Evolutionary conservation across 352 stramenopile genomes (phyloP).

Genomic region (Phytophthora sp.): DNA sequence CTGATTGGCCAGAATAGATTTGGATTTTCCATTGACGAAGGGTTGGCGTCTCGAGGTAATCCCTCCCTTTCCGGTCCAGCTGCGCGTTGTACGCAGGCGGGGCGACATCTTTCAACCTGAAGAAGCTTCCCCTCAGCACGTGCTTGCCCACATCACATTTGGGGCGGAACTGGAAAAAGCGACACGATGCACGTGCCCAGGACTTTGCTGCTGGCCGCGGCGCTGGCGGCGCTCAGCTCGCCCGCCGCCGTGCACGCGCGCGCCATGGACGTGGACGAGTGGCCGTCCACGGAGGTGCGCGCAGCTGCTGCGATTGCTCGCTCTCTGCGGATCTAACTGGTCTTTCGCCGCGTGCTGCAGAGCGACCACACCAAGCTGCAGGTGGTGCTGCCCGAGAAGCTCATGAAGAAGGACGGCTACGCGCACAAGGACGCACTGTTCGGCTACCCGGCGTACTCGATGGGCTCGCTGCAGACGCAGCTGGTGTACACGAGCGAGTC

Average conservation of each 20-base stretch:
- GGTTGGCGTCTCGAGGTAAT: constrained; percentile 25
- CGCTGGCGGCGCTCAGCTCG: constrained; percentile 26
- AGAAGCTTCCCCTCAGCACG: constrained; percentile 21
- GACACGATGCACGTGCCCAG: constrained; percentile 28
- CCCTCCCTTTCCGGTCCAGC: constrained; percentile 1
- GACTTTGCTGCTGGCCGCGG: constrained; percentile 21
- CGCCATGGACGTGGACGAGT: constrained; percentile 83
- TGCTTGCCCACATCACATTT: constrained; percentile 25
- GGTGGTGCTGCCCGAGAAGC: constrained; percentile 84
- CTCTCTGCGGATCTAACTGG: constrained; percentile 4
- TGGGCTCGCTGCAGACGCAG: constrained; percentile 85
- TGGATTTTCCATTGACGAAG: constrained; percentile 16
- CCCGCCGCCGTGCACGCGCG: constrained; percentile 32
- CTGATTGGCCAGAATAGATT: constrained; percentile 34
- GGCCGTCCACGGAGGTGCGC: constrained; percentile 81
- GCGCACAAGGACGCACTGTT: constrained; percentile 97
- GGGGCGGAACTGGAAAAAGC: constrained; percentile 23
- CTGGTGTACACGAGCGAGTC: constrained; percentile 90
- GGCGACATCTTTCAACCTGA: constrained; percentile 30
- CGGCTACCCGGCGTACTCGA: constrained; percentile 94
- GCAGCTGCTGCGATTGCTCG: neutral
- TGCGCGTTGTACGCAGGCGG: neutral
- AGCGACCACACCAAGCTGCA: constrained; percentile 91
- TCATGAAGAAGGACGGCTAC: constrained; percentile 94
- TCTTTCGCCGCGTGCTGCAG: constrained; percentile 30